Conservation (phyloP, 176 grass and related monocot species). For the Saccharum spontaneum region DNA sequence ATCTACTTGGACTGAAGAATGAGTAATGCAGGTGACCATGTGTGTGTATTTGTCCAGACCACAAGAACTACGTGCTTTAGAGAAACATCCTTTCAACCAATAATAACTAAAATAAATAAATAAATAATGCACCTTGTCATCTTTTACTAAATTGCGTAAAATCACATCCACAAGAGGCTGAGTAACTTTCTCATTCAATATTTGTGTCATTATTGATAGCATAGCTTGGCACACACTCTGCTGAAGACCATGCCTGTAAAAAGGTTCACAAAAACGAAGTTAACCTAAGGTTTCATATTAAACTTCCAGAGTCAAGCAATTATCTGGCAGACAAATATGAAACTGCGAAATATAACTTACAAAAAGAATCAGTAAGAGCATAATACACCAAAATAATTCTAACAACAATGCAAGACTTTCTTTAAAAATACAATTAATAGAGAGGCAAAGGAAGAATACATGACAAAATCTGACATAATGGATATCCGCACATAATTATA, state of each 20-base stretch:
- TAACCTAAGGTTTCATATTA: not conserved
- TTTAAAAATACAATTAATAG: not conserved
- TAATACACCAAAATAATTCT: not conserved
- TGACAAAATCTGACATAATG: not conserved
- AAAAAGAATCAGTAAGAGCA: not conserved
- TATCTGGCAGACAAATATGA: not conserved
- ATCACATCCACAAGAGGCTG: constrained; percentile 79
- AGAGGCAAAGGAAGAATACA: not conserved
- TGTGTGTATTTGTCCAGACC: not conserved
- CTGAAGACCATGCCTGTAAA: constrained; percentile 80
- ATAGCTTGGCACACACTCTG: constrained; percentile 72
- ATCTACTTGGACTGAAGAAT: constrained; percentile 26
- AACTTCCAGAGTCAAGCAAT: constrained; percentile 5
- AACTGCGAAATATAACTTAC: not conserved
- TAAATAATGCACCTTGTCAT: constrained; percentile 68
- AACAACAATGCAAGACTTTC: not conserved
- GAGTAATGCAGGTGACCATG: not conserved
- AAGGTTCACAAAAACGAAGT: not conserved
- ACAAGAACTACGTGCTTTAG: constrained; percentile 27
- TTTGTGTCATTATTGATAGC: constrained; percentile 73
- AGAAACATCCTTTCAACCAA: constrained; percentile 18
- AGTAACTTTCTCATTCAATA: constrained; percentile 83
- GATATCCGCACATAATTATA: not conserved
- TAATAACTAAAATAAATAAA: not conserved
- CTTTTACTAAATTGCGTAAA: constrained; percentile 78